Evolutionary conservation across 768 basidiomycete species (phyloP).

Genomic region (Boletus speciosus): DNA sequence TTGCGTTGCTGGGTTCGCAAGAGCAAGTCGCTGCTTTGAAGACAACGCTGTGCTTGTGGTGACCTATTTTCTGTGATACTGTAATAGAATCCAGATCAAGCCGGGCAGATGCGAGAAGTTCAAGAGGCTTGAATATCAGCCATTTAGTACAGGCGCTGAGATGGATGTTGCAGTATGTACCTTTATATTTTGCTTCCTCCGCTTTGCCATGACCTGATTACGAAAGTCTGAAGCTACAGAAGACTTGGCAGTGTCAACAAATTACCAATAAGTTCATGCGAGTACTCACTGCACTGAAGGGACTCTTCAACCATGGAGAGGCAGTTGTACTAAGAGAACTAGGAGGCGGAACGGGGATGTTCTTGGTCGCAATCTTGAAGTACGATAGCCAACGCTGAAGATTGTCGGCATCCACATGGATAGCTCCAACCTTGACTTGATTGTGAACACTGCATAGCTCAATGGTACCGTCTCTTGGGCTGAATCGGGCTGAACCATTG

Average conservation of each 20-base stretch:
- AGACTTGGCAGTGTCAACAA: conserved; percentile 16
- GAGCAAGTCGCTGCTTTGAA: conserved; percentile 40
- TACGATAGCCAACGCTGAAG: conserved; percentile 13
- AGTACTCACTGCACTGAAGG: conserved; percentile 24
- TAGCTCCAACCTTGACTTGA: conserved; percentile 43
- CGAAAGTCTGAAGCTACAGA: conserved; percentile 14
- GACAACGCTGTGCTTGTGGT: conserved; percentile 40
- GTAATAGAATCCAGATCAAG: conserved; percentile 48
- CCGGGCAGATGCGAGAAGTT: conserved; percentile 37
- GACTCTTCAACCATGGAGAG: conserved; percentile 29
- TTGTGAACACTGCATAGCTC: conserved; percentile 52
- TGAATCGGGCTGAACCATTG: conserved; percentile 50
- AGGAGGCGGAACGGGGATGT: neutral
- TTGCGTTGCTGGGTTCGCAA: conserved; percentile 48
- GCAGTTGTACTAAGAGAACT: conserved; percentile 3
- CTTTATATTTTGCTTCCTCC: conserved; percentile 17
- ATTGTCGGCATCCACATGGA: conserved; percentile 47
- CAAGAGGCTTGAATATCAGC: conserved; percentile 14
- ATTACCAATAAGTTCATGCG: neutral
- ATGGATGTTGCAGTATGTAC: conserved; percentile 9
- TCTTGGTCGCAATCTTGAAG: conserved; percentile 6
- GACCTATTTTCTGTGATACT: conserved; percentile 36
- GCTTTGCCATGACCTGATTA: conserved; percentile 8
- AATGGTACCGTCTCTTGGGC: conserved; percentile 52
- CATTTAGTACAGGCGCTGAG: neutral